Percentiles rank a stretch among this genome's conserved stretches.
Conservation (phyloP, 495 filamentous ascomycete genomes). For the Amphirosellinia nigrospora region DNA sequence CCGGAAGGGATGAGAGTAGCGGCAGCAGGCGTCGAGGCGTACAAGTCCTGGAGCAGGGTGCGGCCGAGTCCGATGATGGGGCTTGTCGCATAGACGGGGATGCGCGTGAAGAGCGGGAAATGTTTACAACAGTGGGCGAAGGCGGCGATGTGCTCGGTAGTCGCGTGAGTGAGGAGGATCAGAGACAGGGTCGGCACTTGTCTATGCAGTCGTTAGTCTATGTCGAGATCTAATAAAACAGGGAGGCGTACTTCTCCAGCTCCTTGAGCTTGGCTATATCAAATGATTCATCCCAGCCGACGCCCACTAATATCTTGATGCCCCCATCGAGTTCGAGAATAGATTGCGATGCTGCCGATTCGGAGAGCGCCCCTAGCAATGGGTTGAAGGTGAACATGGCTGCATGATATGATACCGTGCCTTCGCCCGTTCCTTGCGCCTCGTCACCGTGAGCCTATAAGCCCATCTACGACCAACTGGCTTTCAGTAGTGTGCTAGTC, state of each 20-base stretch:
- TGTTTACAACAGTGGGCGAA: slow-evolving; percentile 98
- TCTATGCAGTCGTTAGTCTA: slow-evolving; percentile 50
- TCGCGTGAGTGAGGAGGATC: slow-evolving; percentile 94
- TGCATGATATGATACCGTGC: slow-evolving; percentile 31
- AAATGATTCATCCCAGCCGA: slow-evolving; percentile 94
- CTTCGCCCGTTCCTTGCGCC: slow-evolving; percentile 12
- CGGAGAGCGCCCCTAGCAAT: slow-evolving; percentile 86
- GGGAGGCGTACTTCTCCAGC: slow-evolving; percentile 78
- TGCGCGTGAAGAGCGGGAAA: slow-evolving; percentile 86
- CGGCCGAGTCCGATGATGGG: slow-evolving; percentile 93
- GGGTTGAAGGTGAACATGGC: slow-evolving; percentile 95
- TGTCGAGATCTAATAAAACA: not conserved
- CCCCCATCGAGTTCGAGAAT: slow-evolving; percentile 95
- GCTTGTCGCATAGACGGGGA: slow-evolving; percentile 94
- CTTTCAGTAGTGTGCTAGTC: not conserved
- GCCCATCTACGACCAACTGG: slow-evolving; percentile 11
- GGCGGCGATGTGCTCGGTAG: slow-evolving; percentile 85
- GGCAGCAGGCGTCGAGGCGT: slow-evolving; percentile 85
- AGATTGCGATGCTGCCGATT: slow-evolving; percentile 87
- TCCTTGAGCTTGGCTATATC: slow-evolving; percentile 78
- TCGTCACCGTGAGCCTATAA: slow-evolving; percentile 1
- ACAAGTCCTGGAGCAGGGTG: slow-evolving; percentile 89
- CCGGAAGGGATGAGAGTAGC: slow-evolving; percentile 74
- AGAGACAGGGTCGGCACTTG: slow-evolving; percentile 89
- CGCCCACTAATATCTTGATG: slow-evolving; percentile 91